These are phyloP conservation scores for Alternaria alternata DNA, from an alignment of 2,329 filamentous ascomycete genomes.

Conservation along the genomic window DNA sequence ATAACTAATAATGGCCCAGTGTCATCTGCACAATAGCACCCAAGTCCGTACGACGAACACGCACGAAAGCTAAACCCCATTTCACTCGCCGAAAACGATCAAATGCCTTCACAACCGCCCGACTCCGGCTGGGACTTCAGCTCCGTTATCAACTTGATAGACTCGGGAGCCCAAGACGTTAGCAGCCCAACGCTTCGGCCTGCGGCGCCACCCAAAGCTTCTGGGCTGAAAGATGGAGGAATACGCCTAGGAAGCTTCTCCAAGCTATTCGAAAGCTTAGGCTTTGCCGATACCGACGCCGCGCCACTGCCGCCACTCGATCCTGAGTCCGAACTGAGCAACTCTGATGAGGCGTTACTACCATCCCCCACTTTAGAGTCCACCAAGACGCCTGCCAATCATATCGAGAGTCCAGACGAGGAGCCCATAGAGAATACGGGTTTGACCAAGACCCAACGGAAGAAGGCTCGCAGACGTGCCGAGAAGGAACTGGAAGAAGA, in stretches of 20 bases:
- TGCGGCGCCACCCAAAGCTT: slow-evolving; percentile 13
- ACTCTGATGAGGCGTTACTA: slow-evolving; percentile 54
- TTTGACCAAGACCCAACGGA: slow-evolving; percentile 38
- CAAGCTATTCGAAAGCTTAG: slow-evolving; percentile 57
- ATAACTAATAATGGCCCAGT: slow-evolving; percentile 25
- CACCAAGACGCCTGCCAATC: not conserved
- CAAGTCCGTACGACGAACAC: slow-evolving; percentile 9
- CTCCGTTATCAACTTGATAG: slow-evolving; percentile 55
- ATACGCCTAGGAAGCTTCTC: slow-evolving; percentile 55
- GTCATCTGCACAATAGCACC: slow-evolving; percentile 26
- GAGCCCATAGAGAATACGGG: slow-evolving; percentile 4
- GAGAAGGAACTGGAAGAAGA: slow-evolving; percentile 29
- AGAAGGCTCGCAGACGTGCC: slow-evolving; percentile 35
- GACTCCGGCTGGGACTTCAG: slow-evolving; percentile 57
- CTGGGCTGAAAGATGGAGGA: slow-evolving; percentile 18
- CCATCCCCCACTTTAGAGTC: slow-evolving; percentile 23
- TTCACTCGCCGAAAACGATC: not conserved
- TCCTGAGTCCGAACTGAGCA: slow-evolving; percentile 47
- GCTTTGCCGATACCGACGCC: slow-evolving; percentile 38
- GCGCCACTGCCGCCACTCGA: slow-evolving; percentile 32
- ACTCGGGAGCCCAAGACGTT: slow-evolving; percentile 32
- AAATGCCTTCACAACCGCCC: slow-evolving; percentile 47
- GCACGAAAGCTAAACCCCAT: not conserved
- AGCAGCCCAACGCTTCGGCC: slow-evolving; percentile 29
- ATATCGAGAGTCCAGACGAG: slow-evolving; percentile 1